phyloP scores from a whole-genome alignment of 1,284 basidiomycete species.

The Ganoderma lingzhi region DNA sequence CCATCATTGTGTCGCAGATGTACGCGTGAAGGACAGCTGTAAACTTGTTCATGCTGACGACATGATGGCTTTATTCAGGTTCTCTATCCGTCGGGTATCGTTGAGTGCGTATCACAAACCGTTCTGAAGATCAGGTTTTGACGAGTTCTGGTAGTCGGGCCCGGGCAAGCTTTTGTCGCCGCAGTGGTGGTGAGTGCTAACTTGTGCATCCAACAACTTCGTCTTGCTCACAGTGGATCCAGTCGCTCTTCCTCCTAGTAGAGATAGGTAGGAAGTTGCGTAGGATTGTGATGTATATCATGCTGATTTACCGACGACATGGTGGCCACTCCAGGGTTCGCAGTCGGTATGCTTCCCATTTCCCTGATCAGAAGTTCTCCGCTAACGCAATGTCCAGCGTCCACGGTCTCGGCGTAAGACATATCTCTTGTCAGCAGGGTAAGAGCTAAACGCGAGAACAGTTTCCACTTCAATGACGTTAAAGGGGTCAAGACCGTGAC shows the following conservation, averaged over 20 bases:
- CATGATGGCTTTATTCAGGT: background rate
- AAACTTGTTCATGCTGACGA: background rate
- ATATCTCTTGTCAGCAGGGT: background rate
- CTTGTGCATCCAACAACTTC: background rate
- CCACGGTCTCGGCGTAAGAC: slow-evolving; percentile 1
- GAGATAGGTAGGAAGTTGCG: background rate
- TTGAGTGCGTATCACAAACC: background rate
- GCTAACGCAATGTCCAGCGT: background rate
- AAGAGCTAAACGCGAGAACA: background rate
- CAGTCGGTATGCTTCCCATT: background rate
- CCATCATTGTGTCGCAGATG: slow-evolving; percentile 2
- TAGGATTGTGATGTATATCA: background rate
- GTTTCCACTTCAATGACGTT: background rate
- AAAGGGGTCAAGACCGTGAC: background rate
- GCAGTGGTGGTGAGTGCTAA: background rate
- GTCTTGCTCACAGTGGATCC: background rate
- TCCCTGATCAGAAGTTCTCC: background rate
- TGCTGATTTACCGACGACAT: background rate
- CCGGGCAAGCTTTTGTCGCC: background rate
- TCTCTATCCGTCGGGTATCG: slow-evolving; percentile 9
- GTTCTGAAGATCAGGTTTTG: background rate
- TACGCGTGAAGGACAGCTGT: background rate
- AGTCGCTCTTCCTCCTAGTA: background rate
- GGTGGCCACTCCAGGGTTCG: background rate
- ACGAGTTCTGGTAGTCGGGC: background rate